These are phyloP conservation scores for Ensete glaucum DNA, from an alignment of 176 grass and related monocot species.

Conservation along the genomic window DNA sequence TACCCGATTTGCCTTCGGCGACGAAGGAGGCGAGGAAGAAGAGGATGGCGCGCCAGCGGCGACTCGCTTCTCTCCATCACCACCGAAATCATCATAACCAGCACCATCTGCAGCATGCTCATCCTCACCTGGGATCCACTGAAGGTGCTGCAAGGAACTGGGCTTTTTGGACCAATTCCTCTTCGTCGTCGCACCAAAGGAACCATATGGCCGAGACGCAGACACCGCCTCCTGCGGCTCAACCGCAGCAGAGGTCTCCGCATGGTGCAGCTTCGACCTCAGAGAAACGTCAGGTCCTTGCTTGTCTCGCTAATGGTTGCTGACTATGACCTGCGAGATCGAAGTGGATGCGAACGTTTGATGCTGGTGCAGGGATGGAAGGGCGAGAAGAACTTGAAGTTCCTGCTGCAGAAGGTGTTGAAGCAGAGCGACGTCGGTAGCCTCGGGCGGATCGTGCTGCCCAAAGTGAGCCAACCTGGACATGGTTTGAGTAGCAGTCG, in stretches of 20 bases:
- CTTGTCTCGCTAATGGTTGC: conserved; percentile 8
- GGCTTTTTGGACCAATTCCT: conserved; percentile 29
- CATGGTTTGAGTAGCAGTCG: conserved; percentile 11
- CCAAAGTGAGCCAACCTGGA: conserved; percentile 56
- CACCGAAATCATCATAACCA: conserved; percentile 39
- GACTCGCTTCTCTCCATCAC: conserved; percentile 46
- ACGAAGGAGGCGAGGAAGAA: conserved; percentile 80
- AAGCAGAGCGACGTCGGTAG: conserved; percentile 94
- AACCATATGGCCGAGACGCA: conserved; percentile 19
- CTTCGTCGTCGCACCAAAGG: conserved; percentile 29
- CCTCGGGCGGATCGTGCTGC: conserved; percentile 86
- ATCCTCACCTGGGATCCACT: background rate
- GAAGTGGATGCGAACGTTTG: background rate
- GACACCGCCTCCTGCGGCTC: conserved; percentile 7
- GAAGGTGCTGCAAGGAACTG: conserved; percentile 1
- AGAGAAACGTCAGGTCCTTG: conserved; percentile 60
- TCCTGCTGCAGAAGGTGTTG: conserved; percentile 87
- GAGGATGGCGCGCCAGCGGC: conserved; percentile 73
- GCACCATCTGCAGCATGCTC: conserved; percentile 20
- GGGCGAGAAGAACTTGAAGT: conserved; percentile 66
- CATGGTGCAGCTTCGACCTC: conserved; percentile 2
- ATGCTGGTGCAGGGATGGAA: conserved; percentile 31
- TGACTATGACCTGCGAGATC: background rate
- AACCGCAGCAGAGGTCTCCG: conserved; percentile 4
- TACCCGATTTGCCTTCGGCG: conserved; percentile 35